phyloP scores from a whole-genome alignment of 1,284 basidiomycete species.

The Hypsizygus ulmarius region DNA sequence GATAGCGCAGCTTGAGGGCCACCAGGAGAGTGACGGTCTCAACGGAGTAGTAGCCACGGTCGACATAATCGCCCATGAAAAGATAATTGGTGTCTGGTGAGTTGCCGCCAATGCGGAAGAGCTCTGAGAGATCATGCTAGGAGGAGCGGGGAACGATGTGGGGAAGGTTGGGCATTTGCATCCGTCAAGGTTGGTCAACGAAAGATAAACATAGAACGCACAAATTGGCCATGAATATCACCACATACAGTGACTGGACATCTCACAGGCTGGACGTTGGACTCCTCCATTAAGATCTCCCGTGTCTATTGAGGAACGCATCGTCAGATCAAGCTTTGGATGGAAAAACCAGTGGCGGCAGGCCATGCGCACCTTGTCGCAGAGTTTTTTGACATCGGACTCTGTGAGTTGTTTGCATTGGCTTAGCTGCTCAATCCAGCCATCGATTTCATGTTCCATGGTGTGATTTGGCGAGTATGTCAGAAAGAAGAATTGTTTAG shows the following conservation, averaged over 20 bases:
- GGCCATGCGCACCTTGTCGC: slow-evolving; percentile 81
- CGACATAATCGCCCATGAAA: slow-evolving; percentile 99
- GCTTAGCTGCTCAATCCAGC: slow-evolving; percentile 95
- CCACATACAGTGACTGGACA: slow-evolving; percentile 98
- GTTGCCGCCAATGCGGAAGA: slow-evolving; percentile 99
- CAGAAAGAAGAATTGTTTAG: slow-evolving; percentile 26
- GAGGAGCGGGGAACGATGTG: slow-evolving; percentile 16
- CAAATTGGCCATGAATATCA: slow-evolving; percentile 99
- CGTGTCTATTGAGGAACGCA: slow-evolving; percentile 63
- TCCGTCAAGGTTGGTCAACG: slow-evolving; percentile 20
- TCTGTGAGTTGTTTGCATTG: slow-evolving; percentile 98
- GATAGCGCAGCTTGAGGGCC: slow-evolving; percentile 96
- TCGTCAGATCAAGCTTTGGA: slow-evolving; percentile 20
- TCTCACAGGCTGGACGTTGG: slow-evolving; percentile 95
- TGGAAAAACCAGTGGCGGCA: slow-evolving; percentile 20
- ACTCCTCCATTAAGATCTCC: slow-evolving; percentile 97
- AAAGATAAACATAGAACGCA: slow-evolving; percentile 51
- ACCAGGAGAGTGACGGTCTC: slow-evolving; percentile 99
- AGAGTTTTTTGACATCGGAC: slow-evolving; percentile 94
- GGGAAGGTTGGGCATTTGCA: slow-evolving; percentile 15
- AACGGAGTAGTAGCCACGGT: slow-evolving; percentile 99
- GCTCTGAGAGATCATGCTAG: slow-evolving; percentile 97
- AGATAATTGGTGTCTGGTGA: slow-evolving; percentile 99
- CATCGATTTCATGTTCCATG: slow-evolving; percentile 86
- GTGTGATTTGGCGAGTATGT: slow-evolving; percentile 28